Percentiles rank a stretch among this genome's conserved stretches.
Conservation (phyloP, 164 flowering plant species). For the Kingdonia uniflora region DNA sequence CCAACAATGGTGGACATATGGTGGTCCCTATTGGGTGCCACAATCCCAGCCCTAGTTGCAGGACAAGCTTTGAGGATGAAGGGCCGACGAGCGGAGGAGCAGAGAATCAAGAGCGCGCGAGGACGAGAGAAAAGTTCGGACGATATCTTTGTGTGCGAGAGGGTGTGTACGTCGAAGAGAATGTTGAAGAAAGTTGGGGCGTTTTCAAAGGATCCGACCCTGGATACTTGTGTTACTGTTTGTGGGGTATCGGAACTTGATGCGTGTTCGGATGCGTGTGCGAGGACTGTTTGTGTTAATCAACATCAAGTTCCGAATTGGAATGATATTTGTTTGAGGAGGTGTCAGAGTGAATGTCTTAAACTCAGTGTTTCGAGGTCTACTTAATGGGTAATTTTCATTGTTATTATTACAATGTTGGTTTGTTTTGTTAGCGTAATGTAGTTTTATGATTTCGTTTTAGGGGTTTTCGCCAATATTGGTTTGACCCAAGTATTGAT, state of each 20-base stretch:
- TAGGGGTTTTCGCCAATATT: too few species aligned
- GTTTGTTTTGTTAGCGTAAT: too few species aligned
- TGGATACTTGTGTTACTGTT: slow-evolving; percentile 64
- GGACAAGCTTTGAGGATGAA: slow-evolving; percentile 62
- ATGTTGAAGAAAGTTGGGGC: slow-evolving; percentile 83
- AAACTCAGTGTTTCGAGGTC: slow-evolving; percentile 38
- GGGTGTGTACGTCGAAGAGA: slow-evolving; percentile 85
- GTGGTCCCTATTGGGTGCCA: slow-evolving; percentile 64
- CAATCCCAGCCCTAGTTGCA: slow-evolving; percentile 54
- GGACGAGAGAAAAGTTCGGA: slow-evolving; percentile 80
- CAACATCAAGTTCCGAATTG: slow-evolving; percentile 81
- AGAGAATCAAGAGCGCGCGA: slow-evolving; percentile 51
- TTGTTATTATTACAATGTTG: too few species aligned
- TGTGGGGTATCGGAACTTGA: slow-evolving; percentile 86
- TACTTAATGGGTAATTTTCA: slow-evolving; percentile 13
- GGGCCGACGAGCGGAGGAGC: slow-evolving; percentile 56
- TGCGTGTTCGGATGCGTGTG: slow-evolving; percentile 91
- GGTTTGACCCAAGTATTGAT: too few species aligned
- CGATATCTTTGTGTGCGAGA: slow-evolving; percentile 85
- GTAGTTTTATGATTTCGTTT: too few species aligned
- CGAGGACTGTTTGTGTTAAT: slow-evolving; percentile 79
- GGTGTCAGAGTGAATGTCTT: slow-evolving; percentile 82
- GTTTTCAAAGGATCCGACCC: slow-evolving; percentile 82
- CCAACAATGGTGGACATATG: slow-evolving; percentile 69
- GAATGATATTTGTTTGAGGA: slow-evolving; percentile 69